phyloP scores from a whole-genome alignment of 1,284 basidiomycete genomes.

The Heterobasidion irregulare region DNA sequence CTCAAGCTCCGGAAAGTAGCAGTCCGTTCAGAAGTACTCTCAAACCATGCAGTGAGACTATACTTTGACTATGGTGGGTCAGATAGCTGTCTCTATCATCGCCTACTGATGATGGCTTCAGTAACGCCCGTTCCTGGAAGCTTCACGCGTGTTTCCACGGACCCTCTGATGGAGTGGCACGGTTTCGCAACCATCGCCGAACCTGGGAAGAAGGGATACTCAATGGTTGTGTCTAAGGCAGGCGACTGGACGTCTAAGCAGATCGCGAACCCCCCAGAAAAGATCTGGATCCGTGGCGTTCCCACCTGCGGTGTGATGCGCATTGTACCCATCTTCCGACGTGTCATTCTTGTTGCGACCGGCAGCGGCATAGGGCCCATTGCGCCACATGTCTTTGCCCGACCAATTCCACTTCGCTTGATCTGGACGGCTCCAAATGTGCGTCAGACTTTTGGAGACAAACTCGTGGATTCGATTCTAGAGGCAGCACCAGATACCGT shows the following conservation, averaged over 20 bases:
- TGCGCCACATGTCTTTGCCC: slow-evolving; percentile 43
- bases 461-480: slow-evolving; percentile 46
- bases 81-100: neutral
- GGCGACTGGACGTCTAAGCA: slow-evolving; percentile 53
- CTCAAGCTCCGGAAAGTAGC: slow-evolving; percentile 41
- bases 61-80: slow-evolving; percentile 46
- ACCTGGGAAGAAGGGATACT: slow-evolving; percentile 45
- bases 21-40: slow-evolving; percentile 44
- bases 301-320: slow-evolving; percentile 53
- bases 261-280: slow-evolving; percentile 42
- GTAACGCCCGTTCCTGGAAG: slow-evolving; percentile 43
- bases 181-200: slow-evolving; percentile 48
- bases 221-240: slow-evolving; percentile 46
- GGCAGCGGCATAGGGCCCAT: slow-evolving; percentile 55
- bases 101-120: slow-evolving; percentile 5
- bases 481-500: slow-evolving; percentile 43
- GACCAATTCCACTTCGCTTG: slow-evolving; percentile 41
- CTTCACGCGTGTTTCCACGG: slow-evolving; percentile 44
- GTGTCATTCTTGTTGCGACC: slow-evolving; percentile 52
- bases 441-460: slow-evolving; percentile 49
- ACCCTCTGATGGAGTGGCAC: slow-evolving; percentile 53
- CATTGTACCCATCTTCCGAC: slow-evolving; percentile 47
- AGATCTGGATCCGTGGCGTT: slow-evolving; percentile 49
- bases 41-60: slow-evolving; percentile 46
- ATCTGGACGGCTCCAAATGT: slow-evolving; percentile 56